Evolutionary conservation across 306 rosid species (phyloP), one percentile per base, ranked within the genome.

Genomic region (Cyamopsis tetragonoloba): DNA sequence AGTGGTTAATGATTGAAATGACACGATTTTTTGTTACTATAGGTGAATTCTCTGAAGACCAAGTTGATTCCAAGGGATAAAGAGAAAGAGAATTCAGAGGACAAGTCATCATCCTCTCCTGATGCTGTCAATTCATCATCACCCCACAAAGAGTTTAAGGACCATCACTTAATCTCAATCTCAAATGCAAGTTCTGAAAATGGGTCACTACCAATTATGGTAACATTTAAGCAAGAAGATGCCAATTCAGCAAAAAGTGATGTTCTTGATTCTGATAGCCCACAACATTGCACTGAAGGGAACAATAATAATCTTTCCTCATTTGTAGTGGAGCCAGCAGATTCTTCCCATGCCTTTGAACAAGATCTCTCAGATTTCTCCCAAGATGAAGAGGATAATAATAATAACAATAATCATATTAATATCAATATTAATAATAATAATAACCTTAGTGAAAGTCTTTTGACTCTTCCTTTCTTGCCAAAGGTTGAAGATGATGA

Each of bases 231-330:
- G 73, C 91, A 76, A 26, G 98, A 92, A 80, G 87, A 87, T 51
- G 96, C 89, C 31, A 92, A 87, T 64, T 92, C 98, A 38, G 85
- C 85, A 1, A 89, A 81, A 74, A 87, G 98, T 37, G 98, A 84
- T 67, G 82, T 76, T 34, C 79, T 86, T 26, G 89, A 89, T 74
- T 85, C 95, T 0, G 96, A 87, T 5, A 91, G 96, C 65, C 83
- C 87, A 27, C 80, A 72, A 27, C 80, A 72, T 68, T 77, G 77
- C 68, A 57, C 84, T 27, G 89, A 90, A 66, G 72, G 72, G 48
- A 83, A 87, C 75, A 80, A 72, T 5, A 83, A 87, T 73, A 80
- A 72, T 5, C 82, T 77, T 3, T 77, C 85, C 1, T 74, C 87
- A 35, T 66, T 88, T 35, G 27, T 81, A 30, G 96, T 81, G 35